Percentiles rank a stretch among this genome's conserved stretches.
These are phyloP conservation scores for Phalaenopsis hybrid DNA, from an alignment of 116 monocot genomes.

Conservation along the genomic window DNA sequence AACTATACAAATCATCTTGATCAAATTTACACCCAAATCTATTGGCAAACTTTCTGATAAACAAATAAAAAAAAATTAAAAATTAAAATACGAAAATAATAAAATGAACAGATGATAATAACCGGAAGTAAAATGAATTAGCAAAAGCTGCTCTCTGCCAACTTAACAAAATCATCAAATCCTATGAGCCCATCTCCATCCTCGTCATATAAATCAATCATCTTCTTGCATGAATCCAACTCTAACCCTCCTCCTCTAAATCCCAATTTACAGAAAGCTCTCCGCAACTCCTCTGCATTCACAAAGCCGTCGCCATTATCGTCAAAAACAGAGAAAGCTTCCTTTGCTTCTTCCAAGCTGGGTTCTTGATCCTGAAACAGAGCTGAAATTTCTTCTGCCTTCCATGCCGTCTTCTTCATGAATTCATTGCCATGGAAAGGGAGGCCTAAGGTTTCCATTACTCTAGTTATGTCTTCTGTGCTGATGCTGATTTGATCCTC, in stretches of 20 bases:
- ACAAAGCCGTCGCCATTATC: constrained; percentile 44
- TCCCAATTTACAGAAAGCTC: constrained; percentile 30
- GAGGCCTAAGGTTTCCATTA: neutral
- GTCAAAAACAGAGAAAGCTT: constrained; percentile 48
- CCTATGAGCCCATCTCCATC: constrained; percentile 23
- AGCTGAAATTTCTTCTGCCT: constrained; percentile 3
- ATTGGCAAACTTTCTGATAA: too few species aligned
- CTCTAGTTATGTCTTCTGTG: neutral
- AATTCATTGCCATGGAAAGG: neutral
- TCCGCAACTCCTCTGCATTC: constrained; percentile 42
- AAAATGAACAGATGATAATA: too few species aligned
- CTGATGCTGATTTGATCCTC: neutral
- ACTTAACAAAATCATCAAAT: constrained; percentile 39
- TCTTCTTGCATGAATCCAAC: constrained; percentile 19
- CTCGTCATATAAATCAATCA: constrained; percentile 33
- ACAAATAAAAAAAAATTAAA: too few species aligned
- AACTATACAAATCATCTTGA: too few species aligned
- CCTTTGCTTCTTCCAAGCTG: constrained; percentile 35
- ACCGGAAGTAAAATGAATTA: constrained; percentile 15
- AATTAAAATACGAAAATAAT: too few species aligned
- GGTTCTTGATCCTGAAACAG: constrained; percentile 51
- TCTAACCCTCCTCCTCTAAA: constrained; percentile 9
- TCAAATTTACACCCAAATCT: too few species aligned
- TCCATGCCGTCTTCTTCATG: neutral
- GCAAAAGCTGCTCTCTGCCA: constrained; percentile 29